Evolutionary conservation across 2,329 filamentous ascomycete species (phyloP).

Genomic region (Fusarium paranaense): DNA sequence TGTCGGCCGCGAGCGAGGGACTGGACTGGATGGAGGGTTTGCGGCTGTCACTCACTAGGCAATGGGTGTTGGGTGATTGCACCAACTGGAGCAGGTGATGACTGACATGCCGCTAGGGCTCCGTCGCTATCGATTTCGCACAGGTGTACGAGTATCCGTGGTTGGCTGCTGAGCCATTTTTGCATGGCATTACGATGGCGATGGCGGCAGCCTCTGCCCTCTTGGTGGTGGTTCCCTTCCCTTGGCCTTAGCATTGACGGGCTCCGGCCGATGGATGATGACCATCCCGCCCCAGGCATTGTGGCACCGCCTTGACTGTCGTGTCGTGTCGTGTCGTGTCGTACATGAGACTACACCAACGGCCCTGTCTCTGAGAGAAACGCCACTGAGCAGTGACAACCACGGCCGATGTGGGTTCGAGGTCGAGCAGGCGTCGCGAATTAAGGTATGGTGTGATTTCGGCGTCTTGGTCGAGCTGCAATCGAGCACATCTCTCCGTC

Average conservation of each 20-base stretch:
- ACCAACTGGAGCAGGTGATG: constrained; percentile 41
- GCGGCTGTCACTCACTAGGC: constrained; percentile 41
- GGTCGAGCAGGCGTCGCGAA: constrained; percentile 29
- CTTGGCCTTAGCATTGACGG: constrained; percentile 29
- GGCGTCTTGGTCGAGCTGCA: constrained; percentile 34
- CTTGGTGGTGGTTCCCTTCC: constrained; percentile 33
- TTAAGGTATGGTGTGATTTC: constrained; percentile 43
- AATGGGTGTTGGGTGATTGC: constrained; percentile 25
- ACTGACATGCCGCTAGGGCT: constrained; percentile 41
- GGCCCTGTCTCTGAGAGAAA: constrained; percentile 30
- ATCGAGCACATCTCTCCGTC: constrained; percentile 25
- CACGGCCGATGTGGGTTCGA: constrained; percentile 41
- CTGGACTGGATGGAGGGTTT: constrained; percentile 32
- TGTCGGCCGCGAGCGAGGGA: constrained; percentile 20
- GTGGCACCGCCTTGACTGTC: constrained; percentile 38
- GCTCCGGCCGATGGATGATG: constrained; percentile 28
- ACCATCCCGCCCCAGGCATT: constrained; percentile 29
- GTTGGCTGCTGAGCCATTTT: constrained; percentile 45
- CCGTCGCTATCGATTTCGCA: constrained; percentile 38
- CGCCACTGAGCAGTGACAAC: constrained; percentile 30
- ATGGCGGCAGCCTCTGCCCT: constrained; percentile 30
- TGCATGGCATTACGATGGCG: constrained; percentile 31
- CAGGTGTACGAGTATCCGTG: constrained; percentile 22
- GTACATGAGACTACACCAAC: constrained; percentile 38
- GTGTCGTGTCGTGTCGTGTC: neutral